Base-by-base conservation (phyloP, 305 asterid genomes). In the Stenogyne calaminthoides region DNA sequence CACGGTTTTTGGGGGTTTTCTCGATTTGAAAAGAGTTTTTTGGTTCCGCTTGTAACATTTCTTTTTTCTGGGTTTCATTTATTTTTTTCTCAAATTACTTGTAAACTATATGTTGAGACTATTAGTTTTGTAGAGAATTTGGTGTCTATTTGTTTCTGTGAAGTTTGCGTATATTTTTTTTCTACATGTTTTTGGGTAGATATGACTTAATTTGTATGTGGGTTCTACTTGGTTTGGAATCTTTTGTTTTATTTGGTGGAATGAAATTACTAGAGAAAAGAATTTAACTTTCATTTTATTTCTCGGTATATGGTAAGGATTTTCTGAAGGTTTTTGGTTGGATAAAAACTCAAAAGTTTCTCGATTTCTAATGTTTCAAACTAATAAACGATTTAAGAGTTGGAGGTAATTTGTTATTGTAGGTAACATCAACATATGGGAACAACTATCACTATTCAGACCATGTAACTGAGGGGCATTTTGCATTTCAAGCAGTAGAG, bases 351-450 rank as follows among this genome's bases (percentile, higher is more conserved):
- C 40, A 8, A 3, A 7, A 1, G n/a, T 51, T 63, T 73, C 4
- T 7, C 10, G 0, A 57, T 61, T 52, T 15, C 2, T 49, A 20
- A 58, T n/a, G n/a, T n/a, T n/a, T n/a, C n/a, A n/a, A n/a, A n/a
- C n/a, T n/a, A 47, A 52, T 16, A 54, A 4, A 9, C 55, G 63
- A 47, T 36, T 29, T 22, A 40, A 19, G 61, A 61, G 9, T 55
- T 36, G 7, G 36, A 39, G 59, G 34, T 34, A 18, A 27, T 67
- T 54, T 47, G 37, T 27, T 22, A 54, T 20, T 34, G 27, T 76
- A 94, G 99, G 99, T 94, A 74, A 90, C 97, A 58, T 94, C 99
- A n/a, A 67, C 93, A 16, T 69, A 83, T 76, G 99, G 97, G 64
- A 88, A 88, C 82, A 92, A 82, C 79, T 88, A 87, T 83, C 99